Evolutionary conservation across 2,329 filamentous ascomycete genomes (phyloP), one percentile per base, ranked within the genome.

Genomic region (Dactylella cylindrospora): DNA sequence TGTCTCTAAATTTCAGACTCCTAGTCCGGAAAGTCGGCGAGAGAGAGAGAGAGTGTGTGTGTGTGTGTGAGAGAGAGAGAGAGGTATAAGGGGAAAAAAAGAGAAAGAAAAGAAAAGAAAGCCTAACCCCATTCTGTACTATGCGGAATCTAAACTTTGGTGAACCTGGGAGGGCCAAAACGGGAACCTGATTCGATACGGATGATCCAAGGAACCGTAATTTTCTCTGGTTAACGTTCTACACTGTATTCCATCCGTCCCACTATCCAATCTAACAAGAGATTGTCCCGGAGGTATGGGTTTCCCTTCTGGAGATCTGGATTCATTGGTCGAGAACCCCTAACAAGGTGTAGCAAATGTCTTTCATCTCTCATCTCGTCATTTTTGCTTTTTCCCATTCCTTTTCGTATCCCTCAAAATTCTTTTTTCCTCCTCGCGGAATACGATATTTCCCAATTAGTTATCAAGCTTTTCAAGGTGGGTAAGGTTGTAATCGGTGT

Each of bases 161-260:
- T n/a, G n/a, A n/a, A n/a, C n/a, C n/a, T n/a, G n/a, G n/a, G n/a
- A n/a, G n/a, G n/a, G n/a, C n/a, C n/a, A n/a, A n/a, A n/a, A n/a
- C n/a, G n/a, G n/a, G n/a, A n/a, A n/a, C n/a, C n/a, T n/a, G n/a
- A n/a, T n/a, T n/a, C n/a, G n/a, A n/a, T n/a, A n/a, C n/a, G n/a
- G n/a, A n/a, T n/a, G 7, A 38, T 41, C 43, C 47, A 53, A 61
- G 55, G 47, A 29, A 61, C 33, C 19, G 7, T 36, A n/a, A n/a
- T n/a, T n/a, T n/a, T n/a, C n/a, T 61, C 47, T 44, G 29, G 41
- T 44, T 41, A 53, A 49, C 41, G 47, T 61, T 53, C 32, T 41
- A n/a, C n/a, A n/a, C n/a, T n/a, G n/a, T n/a, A 61, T 41, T 36
- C 47, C 52, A 53, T 61, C 55, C 55, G 55, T 53, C 55, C 20